Evolutionary conservation across 768 basidiomycete species (phyloP).

Genomic region (Xanthoconium purpureum): DNA sequence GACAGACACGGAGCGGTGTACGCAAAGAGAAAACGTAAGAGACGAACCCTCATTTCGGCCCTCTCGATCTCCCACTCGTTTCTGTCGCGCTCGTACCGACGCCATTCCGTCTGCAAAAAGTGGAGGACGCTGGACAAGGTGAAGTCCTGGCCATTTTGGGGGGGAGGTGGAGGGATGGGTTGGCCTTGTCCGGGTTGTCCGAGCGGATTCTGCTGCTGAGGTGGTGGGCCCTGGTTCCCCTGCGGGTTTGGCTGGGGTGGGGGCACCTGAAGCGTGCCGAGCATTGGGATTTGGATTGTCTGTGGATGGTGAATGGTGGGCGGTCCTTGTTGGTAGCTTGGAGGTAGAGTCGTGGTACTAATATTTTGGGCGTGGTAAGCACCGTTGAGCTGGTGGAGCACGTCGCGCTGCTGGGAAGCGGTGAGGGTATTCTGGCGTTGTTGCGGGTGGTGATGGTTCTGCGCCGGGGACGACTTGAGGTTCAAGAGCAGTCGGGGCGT

Average conservation of each 20-base stretch:
- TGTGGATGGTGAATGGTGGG: slow-evolving; percentile 38
- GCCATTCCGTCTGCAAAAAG: slow-evolving; percentile 97
- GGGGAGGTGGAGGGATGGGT: slow-evolving; percentile 68
- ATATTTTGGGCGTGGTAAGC: slow-evolving; percentile 29
- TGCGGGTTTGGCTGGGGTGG: slow-evolving; percentile 46
- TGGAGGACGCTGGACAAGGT: slow-evolving; percentile 93
- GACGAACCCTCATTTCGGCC: slow-evolving; percentile 94
- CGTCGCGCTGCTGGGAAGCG: slow-evolving; percentile 27
- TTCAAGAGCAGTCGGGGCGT: slow-evolving; percentile 34
- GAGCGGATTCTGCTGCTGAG: slow-evolving; percentile 55
- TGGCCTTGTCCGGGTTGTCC: slow-evolving; percentile 54
- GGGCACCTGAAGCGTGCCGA: slow-evolving; percentile 65
- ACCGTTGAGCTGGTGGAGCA: slow-evolving; percentile 29
- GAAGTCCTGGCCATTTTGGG: slow-evolving; percentile 87
- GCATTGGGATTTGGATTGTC: slow-evolving; percentile 62
- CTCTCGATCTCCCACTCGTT: slow-evolving; percentile 99
- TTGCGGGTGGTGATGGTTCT: slow-evolving; percentile 15
- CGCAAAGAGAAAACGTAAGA: slow-evolving; percentile 5
- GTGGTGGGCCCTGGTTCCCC: slow-evolving; percentile 39
- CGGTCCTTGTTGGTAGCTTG: slow-evolving; percentile 23
- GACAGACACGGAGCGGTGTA: not conserved
- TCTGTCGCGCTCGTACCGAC: slow-evolving; percentile 94
- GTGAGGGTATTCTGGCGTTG: slow-evolving; percentile 28
- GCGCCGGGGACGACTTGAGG: slow-evolving; percentile 29
- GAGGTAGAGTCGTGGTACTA: not conserved